Percentiles rank a stretch among this genome's conserved stretches.
These are phyloP conservation scores for Angomonas deanei DNA, from an alignment of 208 protist genomes.

Conservation along the genomic window DNA sequence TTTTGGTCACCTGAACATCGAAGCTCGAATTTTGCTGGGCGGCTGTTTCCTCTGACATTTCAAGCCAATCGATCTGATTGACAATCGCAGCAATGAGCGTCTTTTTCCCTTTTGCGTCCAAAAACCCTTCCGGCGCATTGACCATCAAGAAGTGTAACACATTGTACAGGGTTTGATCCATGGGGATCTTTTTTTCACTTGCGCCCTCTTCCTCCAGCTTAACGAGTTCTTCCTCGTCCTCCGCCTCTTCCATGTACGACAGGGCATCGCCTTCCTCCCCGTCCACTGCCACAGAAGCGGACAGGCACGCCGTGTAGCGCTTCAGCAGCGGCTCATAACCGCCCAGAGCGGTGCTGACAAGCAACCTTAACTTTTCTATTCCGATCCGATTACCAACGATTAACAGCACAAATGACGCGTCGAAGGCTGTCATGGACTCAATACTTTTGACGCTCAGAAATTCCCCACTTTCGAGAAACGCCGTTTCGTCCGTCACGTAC, in stretches of 20 bases:
- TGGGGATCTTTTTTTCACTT: neutral
- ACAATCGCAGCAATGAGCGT: neutral
- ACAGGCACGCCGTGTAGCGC: neutral
- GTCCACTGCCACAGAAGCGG: neutral
- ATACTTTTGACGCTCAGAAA: neutral
- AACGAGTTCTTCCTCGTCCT: neutral
- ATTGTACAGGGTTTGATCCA: neutral
- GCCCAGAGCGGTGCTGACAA: neutral
- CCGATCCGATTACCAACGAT: neutral
- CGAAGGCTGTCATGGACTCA: neutral
- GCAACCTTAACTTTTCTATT: neutral
- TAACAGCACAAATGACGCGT: constrained; percentile 1
- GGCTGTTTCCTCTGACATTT: neutral
- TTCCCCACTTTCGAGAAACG: neutral
- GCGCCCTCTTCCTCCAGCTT: neutral
- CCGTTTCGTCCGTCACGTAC: neutral
- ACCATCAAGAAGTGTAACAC: neutral
- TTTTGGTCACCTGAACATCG: neutral
- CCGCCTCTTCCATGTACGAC: neutral
- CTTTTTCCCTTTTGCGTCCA: too few species aligned
- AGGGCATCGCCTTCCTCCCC: neutral
- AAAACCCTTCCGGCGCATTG: too few species aligned
- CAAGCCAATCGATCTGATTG: neutral
- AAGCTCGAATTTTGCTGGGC: neutral
- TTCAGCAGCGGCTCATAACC: neutral